Evolutionary conservation across 208 protist genomes (phyloP).

Genomic region (Trypanosoma cruzi): DNA sequence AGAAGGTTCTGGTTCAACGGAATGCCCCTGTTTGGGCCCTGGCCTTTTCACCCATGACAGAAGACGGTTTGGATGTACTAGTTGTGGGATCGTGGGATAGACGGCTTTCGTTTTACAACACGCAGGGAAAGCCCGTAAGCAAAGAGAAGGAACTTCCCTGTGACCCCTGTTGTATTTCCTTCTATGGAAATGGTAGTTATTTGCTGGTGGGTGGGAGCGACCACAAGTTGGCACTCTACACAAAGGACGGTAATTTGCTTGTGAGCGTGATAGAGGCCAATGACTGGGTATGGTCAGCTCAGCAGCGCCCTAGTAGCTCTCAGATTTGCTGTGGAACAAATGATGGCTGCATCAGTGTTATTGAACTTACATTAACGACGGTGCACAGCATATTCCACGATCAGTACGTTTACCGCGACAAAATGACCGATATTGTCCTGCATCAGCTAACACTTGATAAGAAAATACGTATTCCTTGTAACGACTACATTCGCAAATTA

Average conservation of each 20-base stretch:
- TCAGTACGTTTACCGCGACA: slow-evolving; percentile 95
- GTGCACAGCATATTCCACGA: slow-evolving; percentile 96
- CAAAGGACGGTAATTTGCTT: slow-evolving; percentile 87
- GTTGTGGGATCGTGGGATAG: slow-evolving; percentile 96
- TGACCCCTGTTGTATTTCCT: slow-evolving; percentile 94
- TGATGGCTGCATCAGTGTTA: slow-evolving; percentile 86
- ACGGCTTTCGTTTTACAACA: slow-evolving; percentile 95
- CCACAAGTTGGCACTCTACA: slow-evolving; percentile 91
- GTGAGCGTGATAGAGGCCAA: slow-evolving; percentile 68
- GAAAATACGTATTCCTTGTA: slow-evolving; percentile 90
- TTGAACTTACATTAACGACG: slow-evolving; percentile 87
- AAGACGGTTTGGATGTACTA: slow-evolving; percentile 91
- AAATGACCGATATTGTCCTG: slow-evolving; percentile 96
- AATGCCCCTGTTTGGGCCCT: slow-evolving; percentile 94
- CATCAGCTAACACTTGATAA: slow-evolving; percentile 93
- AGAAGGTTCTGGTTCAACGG: slow-evolving; percentile 61
- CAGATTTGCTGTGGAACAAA: slow-evolving; percentile 91
- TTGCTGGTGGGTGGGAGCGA: slow-evolving; percentile 94
- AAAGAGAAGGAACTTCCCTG: slow-evolving; percentile 88
- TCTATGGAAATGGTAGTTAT: slow-evolving; percentile 93
- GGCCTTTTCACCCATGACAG: slow-evolving; percentile 89
- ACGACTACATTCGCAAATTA: slow-evolving; percentile 95
- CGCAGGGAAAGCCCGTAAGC: slow-evolving; percentile 69
- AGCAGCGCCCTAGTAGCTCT: slow-evolving; percentile 74
- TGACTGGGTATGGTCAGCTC: slow-evolving; percentile 88